phyloP scores from a whole-genome alignment of 305 asterid genomes.

The Ilex paraguariensis region DNA sequence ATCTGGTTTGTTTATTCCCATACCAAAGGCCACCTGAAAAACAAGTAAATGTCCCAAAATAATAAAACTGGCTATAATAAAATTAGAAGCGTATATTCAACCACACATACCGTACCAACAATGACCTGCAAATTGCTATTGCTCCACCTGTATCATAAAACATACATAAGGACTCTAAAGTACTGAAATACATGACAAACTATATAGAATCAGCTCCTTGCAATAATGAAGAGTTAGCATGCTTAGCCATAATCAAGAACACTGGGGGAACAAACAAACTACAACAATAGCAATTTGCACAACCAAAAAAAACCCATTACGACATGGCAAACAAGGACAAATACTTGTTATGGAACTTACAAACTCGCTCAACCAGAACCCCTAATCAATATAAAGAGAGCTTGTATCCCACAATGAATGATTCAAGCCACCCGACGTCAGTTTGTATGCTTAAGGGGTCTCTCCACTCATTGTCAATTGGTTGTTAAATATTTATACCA shows the following conservation, averaged over 20 bases:
- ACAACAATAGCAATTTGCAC: too few relatives aligned
- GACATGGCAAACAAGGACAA: too few relatives aligned
- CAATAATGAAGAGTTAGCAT: constrained; percentile 12
- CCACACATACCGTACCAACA: constrained; percentile 84
- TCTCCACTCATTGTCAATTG: too few relatives aligned
- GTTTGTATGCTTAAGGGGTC: too few relatives aligned
- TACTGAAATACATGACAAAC: constrained; percentile 16
- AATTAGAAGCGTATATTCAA: neutral
- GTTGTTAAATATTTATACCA: too few relatives aligned
- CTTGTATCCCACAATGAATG: too few relatives aligned
- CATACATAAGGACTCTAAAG: constrained; percentile 16
- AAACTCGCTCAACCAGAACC: too few relatives aligned
- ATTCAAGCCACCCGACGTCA: too few relatives aligned
- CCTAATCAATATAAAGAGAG: too few relatives aligned
- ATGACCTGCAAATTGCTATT: constrained; percentile 84
- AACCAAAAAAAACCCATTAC: too few relatives aligned
- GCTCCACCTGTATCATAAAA: constrained; percentile 80
- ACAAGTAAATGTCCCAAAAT: constrained; percentile 4
- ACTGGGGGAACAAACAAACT: constrained; percentile 2
- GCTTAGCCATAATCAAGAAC: constrained; percentile 6
- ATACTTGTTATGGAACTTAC: too few relatives aligned
- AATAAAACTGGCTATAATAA: constrained; percentile 5
- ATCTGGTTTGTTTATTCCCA: constrained; percentile 99
- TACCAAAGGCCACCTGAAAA: constrained; percentile 95
- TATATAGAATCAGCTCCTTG: constrained; percentile 10